Conservation (phyloP, 345 rosid species). For the Cardamine resedifolia region DNA sequence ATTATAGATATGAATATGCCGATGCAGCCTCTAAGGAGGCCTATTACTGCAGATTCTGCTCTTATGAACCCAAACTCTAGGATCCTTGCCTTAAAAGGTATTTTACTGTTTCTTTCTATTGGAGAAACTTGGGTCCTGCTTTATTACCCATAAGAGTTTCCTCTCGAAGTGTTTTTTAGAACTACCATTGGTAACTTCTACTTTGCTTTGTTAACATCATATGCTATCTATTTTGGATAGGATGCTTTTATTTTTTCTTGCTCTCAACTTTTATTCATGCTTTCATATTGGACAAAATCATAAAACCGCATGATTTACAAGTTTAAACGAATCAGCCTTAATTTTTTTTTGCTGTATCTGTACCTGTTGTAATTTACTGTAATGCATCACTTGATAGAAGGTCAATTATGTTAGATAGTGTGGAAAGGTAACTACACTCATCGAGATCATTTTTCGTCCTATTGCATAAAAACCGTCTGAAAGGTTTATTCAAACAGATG, state of each 20-base stretch:
- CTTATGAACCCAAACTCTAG: conserved; percentile 82
- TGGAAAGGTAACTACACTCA: not conserved
- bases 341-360: not conserved
- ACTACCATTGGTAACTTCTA: too few species aligned
- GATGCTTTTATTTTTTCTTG: not conserved
- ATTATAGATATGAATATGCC: conserved; percentile 86
- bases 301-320: not conserved
- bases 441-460: conserved; percentile 1
- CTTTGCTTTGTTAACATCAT: not conserved
- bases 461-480: not conserved
- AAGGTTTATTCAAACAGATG: not conserved
- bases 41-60: conserved; percentile 85
- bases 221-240: conserved; percentile 2
- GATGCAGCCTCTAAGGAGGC: conserved; percentile 76
- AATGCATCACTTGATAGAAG: not conserved
- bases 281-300: not conserved
- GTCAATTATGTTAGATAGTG: not conserved
- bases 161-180: too few species aligned
- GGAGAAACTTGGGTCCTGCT: not conserved
- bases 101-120: not conserved
- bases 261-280: not conserved
- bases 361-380: not conserved
- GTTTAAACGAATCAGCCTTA: not conserved
- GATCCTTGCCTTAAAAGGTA: conserved; percentile 86
- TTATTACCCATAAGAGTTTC: too few species aligned